These are phyloP conservation scores for Camelina laxa DNA, from an alignment of 345 rosid genomes.

Conservation along the genomic window DNA sequence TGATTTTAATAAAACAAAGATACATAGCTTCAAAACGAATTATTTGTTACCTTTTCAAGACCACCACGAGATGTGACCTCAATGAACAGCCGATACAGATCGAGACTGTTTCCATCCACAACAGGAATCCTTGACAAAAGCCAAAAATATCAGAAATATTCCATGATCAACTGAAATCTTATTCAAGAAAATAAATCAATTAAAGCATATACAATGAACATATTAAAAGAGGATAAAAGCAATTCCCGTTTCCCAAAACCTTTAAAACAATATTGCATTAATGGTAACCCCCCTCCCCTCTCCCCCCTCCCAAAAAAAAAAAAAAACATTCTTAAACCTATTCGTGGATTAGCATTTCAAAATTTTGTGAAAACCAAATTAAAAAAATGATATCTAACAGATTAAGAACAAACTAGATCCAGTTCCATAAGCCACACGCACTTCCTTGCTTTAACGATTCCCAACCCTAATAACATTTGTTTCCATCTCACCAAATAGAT, in stretches of 20 bases:
- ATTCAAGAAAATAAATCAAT: background rate
- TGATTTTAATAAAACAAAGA: background rate
- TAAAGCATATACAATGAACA: background rate
- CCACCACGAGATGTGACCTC: slow-evolving; percentile 86
- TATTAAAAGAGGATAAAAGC: background rate
- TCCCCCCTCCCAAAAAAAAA: too few relatives aligned
- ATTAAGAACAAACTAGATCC: background rate
- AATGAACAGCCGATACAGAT: slow-evolving; percentile 74
- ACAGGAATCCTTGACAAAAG: slow-evolving; percentile 58
- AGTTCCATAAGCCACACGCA: background rate
- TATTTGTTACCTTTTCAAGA: slow-evolving; percentile 48
- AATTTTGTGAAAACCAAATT: background rate
- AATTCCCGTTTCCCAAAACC: background rate
- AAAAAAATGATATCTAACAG: too few relatives aligned
- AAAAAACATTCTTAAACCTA: background rate
- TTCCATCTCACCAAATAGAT: background rate
- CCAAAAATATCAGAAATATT: background rate
- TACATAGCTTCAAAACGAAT: background rate
- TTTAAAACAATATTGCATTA: background rate
- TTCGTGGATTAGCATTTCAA: slow-evolving; percentile 11
- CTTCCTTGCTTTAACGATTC: background rate
- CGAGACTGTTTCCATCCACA: slow-evolving; percentile 65
- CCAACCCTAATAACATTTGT: background rate
- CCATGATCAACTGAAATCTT: background rate
- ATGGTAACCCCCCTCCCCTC: slow-evolving; percentile 4